phyloP scores from a whole-genome alignment of 352 stramenopile genomes.

The Phytophthora rubi region DNA sequence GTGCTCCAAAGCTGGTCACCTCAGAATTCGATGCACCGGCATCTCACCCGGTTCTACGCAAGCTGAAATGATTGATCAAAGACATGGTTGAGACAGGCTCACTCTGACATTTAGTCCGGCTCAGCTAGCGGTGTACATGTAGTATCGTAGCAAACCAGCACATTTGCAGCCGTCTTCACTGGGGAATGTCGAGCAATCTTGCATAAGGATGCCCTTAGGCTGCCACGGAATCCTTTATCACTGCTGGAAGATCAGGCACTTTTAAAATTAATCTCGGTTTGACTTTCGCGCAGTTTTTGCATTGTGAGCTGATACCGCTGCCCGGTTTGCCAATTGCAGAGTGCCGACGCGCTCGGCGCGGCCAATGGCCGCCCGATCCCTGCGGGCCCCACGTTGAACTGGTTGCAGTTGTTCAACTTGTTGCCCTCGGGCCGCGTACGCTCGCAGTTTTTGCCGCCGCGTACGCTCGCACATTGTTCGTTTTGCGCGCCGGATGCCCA shows the following conservation, averaged over 20 bases:
- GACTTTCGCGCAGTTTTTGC: constrained; percentile 3
- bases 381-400: constrained; percentile 11
- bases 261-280: constrained; percentile 18
- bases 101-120: not conserved
- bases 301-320: constrained; percentile 3
- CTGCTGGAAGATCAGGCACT: not conserved
- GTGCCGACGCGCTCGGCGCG: constrained; percentile 13
- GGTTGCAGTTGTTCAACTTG: constrained; percentile 4
- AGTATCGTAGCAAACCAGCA: not conserved
- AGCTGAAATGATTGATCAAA: constrained; percentile 1
- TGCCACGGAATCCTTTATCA: not conserved
- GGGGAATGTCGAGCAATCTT: not conserved
- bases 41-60: constrained; percentile 1
- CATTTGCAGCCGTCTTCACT: not conserved
- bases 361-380: constrained; percentile 16
- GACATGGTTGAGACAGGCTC: constrained; percentile 15
- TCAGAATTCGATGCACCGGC: not conserved
- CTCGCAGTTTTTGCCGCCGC: constrained; percentile 7
- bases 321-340: constrained; percentile 9
- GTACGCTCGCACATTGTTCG: constrained; percentile 35
- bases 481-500: constrained; percentile 23
- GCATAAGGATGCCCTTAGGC: not conserved
- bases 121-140: not conserved
- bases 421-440: not conserved
- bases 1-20: not conserved